phyloP scores from a whole-genome alignment of 2,329 filamentous ascomycete genomes.

The Teratosphaeria nubilosa region DNA sequence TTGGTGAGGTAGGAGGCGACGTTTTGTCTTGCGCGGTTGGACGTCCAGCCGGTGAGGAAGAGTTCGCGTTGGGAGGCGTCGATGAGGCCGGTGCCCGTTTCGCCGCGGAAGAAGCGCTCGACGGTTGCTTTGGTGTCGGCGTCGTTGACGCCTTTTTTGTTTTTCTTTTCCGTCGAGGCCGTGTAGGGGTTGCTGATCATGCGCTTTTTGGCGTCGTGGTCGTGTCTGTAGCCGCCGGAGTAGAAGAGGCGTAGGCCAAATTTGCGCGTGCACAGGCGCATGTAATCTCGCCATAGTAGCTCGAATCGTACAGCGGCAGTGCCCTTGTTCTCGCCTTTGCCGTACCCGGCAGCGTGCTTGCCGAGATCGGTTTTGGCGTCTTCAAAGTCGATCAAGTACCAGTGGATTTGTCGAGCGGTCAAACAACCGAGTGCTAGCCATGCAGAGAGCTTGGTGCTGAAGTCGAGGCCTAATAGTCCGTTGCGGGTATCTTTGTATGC shows the following conservation, averaged over 20 bases:
- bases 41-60: constrained; percentile 66
- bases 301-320: constrained; percentile 62
- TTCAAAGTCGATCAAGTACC: constrained; percentile 58
- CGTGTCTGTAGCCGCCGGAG: constrained; percentile 52
- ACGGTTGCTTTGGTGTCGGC: constrained; percentile 29
- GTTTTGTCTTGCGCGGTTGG: constrained; percentile 66
- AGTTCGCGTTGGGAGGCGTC: constrained; percentile 69
- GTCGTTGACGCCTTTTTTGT: constrained; percentile 38
- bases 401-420: constrained; percentile 62
- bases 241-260: constrained; percentile 56
- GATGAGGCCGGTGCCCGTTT: constrained; percentile 65
- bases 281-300: constrained; percentile 71
- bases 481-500: constrained; percentile 63
- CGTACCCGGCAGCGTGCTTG: constrained; percentile 46
- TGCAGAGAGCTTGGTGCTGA: constrained; percentile 65
- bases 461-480: constrained; percentile 58
- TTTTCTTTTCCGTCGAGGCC: constrained; percentile 25
- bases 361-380: constrained; percentile 42
- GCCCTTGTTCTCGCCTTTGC: constrained; percentile 60
- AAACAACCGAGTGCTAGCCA: constrained; percentile 64
- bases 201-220: constrained; percentile 24
- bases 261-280: constrained; percentile 64
- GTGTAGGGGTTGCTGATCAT: constrained; percentile 25
- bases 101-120: constrained; percentile 53
- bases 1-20: constrained; percentile 65